phyloP scores from a whole-genome alignment of 352 stramenopile species.

The Pythium volutum region DNA sequence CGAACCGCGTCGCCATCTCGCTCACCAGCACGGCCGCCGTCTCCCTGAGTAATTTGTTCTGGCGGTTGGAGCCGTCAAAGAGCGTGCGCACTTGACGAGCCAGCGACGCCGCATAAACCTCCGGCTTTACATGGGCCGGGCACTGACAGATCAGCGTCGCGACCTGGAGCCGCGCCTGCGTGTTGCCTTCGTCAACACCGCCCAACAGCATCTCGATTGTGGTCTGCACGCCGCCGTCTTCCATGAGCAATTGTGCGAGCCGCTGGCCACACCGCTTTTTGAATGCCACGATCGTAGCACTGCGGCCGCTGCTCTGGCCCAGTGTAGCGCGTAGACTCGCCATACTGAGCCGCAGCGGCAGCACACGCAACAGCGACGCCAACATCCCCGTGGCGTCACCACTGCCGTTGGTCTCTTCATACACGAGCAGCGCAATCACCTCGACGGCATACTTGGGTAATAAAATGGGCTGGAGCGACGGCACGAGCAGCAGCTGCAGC shows the following conservation, averaged over 20 bases:
- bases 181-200: slow-evolving; percentile 79
- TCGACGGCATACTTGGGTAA: slow-evolving; percentile 80
- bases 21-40: slow-evolving; percentile 62
- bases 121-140: slow-evolving; percentile 36
- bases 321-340: slow-evolving; percentile 66
- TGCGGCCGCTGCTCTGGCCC: slow-evolving; percentile 32
- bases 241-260: slow-evolving; percentile 59
- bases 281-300: slow-evolving; percentile 36
- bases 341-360: slow-evolving; percentile 74
- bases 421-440: slow-evolving; percentile 66
- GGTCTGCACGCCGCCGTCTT: slow-evolving; percentile 67
- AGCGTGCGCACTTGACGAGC: slow-evolving; percentile 54
- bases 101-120: slow-evolving; percentile 45
- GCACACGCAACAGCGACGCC: slow-evolving; percentile 39
- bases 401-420: slow-evolving; percentile 27
- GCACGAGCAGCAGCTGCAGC: slow-evolving; percentile 58
- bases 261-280: slow-evolving; percentile 59
- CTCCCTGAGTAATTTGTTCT: slow-evolving; percentile 72
- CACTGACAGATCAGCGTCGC: slow-evolving; percentile 74
- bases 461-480: slow-evolving; percentile 75
- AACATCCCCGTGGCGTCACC: slow-evolving; percentile 30
- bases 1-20: slow-evolving; percentile 46
- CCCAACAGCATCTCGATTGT: slow-evolving; percentile 83
- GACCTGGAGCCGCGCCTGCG: slow-evolving; percentile 80
- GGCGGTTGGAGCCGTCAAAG: slow-evolving; percentile 42